phyloP scores from a whole-genome alignment of 164 flowering plant genomes.

The Dillenia suffruticosa region DNA sequence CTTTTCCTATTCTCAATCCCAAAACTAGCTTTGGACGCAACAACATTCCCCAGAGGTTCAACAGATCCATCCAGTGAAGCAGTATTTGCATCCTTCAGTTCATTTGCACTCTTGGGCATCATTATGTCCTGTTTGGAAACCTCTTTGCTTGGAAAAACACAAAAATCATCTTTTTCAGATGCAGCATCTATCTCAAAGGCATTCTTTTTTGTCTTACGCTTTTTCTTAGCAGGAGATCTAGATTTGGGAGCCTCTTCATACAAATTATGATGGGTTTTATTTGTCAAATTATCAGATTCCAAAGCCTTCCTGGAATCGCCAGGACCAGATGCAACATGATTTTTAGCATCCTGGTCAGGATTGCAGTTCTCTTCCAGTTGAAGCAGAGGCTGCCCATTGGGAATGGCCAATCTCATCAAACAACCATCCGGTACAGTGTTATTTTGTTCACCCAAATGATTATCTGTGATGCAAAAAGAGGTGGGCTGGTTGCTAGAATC shows the following conservation, averaged over 20 bases:
- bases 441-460: slow-evolving; percentile 14
- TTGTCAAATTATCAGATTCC: slow-evolving; percentile 9
- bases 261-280: slow-evolving; percentile 7
- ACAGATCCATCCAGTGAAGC: slow-evolving; percentile 3
- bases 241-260: slow-evolving; percentile 11
- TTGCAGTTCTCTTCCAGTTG: slow-evolving; percentile 8
- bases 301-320: slow-evolving; percentile 5
- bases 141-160: slow-evolving; percentile 7
- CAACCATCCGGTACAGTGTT: slow-evolving; percentile 11
- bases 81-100: slow-evolving; percentile 9
- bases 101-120: slow-evolving; percentile 1
- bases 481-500: slow-evolving; percentile 10
- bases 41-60: slow-evolving; percentile 10
- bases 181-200: slow-evolving; percentile 5
- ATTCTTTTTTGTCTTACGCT: slow-evolving; percentile 18
- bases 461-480: slow-evolving; percentile 4
- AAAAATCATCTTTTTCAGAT: slow-evolving; percentile 7
- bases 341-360: slow-evolving; percentile 4
- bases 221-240: slow-evolving; percentile 25
- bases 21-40: slow-evolving; percentile 2
- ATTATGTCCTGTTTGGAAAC: slow-evolving; percentile 5
- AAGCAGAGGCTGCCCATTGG: slow-evolving; percentile 5
- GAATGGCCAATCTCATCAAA: slow-evolving; percentile 8
- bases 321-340: slow-evolving; percentile 3
- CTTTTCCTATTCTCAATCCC: slow-evolving; percentile 17